Base-by-base conservation (phyloP, 148 eudicot genomes). In the Nepenthes gracilis region DNA sequence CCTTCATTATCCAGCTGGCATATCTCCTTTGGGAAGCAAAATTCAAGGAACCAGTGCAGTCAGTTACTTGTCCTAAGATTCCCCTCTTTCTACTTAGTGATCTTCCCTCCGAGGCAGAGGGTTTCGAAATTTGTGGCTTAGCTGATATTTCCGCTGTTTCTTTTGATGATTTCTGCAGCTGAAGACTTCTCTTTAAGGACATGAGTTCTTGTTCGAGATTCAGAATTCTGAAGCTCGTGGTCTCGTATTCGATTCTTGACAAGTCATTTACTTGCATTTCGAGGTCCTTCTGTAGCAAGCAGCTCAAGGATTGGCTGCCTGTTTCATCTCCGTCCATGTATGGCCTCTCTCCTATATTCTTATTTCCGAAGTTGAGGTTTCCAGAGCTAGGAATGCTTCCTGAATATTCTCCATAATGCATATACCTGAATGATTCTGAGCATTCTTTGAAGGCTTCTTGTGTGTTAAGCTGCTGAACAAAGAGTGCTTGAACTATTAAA, bases 211-310 rank as follows among this genome's bases (percentile, higher is more conserved):
- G 78, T 62, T 93, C 96, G 45, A 93, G 96, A 52, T 63, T 86
- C 53, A 86, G 92, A 59, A 93, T 86, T 63, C 96, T 76, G 68
- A 92, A 88, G 73, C 96, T 86, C 1, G 96, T 84, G 38, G 92
- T 86, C 51, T 89, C 96, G 32, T 82, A 86, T 9, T 89, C 95
- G 15, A 68, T 77, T 49, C 11, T 49, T n/a, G 53, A 10, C 4
- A 49, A 1, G 11, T 80, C 82, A 33, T 74, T 43, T 36, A 51
- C 58, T 11, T 61, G 73, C 47, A 66, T 51, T 59, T 45, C 66
- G 36, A 59, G 12, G 34, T 82, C 93, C 62, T 78, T 84, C 52
- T 75, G 80, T 34, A 75, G 55, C 63, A 72, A 62, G 36, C 64
- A 79, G 64, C 74, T 63, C 4, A 79, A 57, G 5, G 80, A 77